Evolutionary conservation across 495 filamentous ascomycete genomes (phyloP).

Genomic region (Penicillium bovifimosum): DNA sequence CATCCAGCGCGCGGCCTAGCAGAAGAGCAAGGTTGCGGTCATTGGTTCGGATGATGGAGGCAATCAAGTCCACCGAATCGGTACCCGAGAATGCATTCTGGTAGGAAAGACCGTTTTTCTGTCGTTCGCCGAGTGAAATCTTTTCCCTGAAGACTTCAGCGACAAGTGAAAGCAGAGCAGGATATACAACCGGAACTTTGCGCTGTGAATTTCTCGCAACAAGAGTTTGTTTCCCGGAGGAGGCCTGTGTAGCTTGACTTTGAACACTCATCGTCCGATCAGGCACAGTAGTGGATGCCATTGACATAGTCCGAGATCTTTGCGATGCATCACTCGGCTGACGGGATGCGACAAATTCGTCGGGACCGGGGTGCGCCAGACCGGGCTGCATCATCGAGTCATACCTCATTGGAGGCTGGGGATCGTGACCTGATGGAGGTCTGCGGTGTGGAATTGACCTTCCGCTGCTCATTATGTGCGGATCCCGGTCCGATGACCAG

Average conservation of each 20-base stretch:
- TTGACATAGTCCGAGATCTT: conserved; percentile 68
- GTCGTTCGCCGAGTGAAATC: conserved; percentile 74
- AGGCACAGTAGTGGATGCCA: conserved; percentile 72
- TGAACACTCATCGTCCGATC: conserved; percentile 47
- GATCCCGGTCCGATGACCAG: conserved; percentile 71
- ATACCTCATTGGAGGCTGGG: conserved; percentile 8
- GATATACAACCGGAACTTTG: conserved; percentile 79
- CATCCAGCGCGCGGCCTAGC: conserved; percentile 88
- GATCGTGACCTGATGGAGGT: conserved; percentile 51
- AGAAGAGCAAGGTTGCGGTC: conserved; percentile 93
- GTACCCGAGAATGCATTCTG: conserved; percentile 92
- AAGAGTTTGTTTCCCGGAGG: conserved; percentile 34
- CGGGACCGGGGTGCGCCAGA: conserved; percentile 17
- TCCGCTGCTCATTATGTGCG: conserved; percentile 80
- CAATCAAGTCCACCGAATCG: conserved; percentile 92
- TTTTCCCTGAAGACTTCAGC: conserved; percentile 85
- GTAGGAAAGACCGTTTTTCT: conserved; percentile 95
- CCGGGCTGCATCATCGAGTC: conserved; percentile 22
- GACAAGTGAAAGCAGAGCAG: conserved; percentile 84
- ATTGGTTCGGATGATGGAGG: conserved; percentile 91
- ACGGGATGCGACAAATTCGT: conserved; percentile 26
- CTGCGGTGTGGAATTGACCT: conserved; percentile 70
- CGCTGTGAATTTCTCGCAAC: conserved; percentile 44
- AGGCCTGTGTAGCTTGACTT: conserved; percentile 30
- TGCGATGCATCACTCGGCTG: conserved; percentile 42